These are phyloP conservation scores for Carex myosuroides DNA, from an alignment of 176 grass and related monocot species.

Conservation along the genomic window DNA sequence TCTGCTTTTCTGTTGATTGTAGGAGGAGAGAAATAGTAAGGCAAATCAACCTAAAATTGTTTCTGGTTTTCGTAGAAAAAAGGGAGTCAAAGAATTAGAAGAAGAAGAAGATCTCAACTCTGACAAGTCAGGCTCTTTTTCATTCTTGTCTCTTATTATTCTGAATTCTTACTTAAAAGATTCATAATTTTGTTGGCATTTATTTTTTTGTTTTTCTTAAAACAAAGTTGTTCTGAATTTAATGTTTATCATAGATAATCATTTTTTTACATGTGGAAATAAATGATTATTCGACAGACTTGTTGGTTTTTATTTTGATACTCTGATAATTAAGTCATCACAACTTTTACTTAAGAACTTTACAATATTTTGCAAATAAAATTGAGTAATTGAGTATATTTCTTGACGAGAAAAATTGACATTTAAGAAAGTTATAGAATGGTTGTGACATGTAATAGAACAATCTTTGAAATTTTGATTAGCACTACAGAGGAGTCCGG, in stretches of 20 bases:
- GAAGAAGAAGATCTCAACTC: constrained; percentile 52
- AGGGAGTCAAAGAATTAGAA: constrained; percentile 46
- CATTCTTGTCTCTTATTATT: neutral
- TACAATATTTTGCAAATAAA: too few species aligned
- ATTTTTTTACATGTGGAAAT: neutral
- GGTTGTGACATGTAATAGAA: constrained; percentile 10
- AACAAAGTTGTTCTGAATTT: neutral
- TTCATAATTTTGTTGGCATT: neutral
- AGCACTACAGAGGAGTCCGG: constrained; percentile 62
- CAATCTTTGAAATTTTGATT: constrained; percentile 19
- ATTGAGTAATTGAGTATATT: neutral
- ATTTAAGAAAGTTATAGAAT: neutral
- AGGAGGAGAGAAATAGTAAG: constrained; percentile 61
- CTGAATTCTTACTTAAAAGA: neutral
- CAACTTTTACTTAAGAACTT: neutral
- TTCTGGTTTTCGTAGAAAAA: constrained; percentile 76
- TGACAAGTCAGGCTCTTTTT: constrained; percentile 50
- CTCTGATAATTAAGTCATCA: neutral
- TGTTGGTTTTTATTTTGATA: too few species aligned
- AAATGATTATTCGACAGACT: neutral
- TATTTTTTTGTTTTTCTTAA: neutral
- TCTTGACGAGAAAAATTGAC: neutral
- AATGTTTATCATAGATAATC: neutral
- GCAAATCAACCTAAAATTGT: constrained; percentile 44
- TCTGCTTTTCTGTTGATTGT: neutral